Percentiles rank a stretch among this genome's conserved stretches.
phyloP scores from a whole-genome alignment of 345 rosid genomes.

The Punica granatum region DNA sequence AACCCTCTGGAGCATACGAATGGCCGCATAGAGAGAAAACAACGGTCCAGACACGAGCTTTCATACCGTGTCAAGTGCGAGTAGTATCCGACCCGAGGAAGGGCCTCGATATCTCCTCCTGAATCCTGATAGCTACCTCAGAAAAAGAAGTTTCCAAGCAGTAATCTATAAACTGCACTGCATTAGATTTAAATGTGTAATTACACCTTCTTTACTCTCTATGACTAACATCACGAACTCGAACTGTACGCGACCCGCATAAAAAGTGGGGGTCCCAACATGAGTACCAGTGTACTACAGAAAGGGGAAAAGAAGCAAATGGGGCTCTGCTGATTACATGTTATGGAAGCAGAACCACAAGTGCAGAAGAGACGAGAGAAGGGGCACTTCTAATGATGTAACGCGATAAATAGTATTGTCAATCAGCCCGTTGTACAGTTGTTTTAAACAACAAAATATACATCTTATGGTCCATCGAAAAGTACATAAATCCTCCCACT shows the following conservation, averaged over 20 bases:
- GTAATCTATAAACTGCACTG: neutral
- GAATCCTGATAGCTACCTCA: no score
- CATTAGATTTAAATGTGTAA: neutral
- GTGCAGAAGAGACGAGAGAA: neutral
- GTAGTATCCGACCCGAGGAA: no score
- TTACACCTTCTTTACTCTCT: neutral
- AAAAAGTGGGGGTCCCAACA: constrained; percentile 1
- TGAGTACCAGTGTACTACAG: no score
- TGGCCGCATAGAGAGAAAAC: no score
- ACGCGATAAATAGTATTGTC: no score
- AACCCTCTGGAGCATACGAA: no score
- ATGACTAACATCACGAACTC: neutral
- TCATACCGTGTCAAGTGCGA: no score
- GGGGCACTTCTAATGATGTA: neutral
- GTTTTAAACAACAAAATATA: constrained; percentile 53
- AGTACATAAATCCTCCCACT: constrained; percentile 53
- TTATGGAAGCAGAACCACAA: neutral
- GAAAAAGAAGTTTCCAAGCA: no score
- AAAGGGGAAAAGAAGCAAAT: neutral
- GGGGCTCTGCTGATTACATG: neutral
- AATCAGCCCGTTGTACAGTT: constrained; percentile 47
- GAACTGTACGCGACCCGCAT: neutral
- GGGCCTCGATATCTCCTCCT: no score
- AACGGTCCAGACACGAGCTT: no score
- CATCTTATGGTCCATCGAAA: constrained; percentile 49